Conservation (phyloP, 441 rosid genomes). For the Erysimum pusillum region DNA sequence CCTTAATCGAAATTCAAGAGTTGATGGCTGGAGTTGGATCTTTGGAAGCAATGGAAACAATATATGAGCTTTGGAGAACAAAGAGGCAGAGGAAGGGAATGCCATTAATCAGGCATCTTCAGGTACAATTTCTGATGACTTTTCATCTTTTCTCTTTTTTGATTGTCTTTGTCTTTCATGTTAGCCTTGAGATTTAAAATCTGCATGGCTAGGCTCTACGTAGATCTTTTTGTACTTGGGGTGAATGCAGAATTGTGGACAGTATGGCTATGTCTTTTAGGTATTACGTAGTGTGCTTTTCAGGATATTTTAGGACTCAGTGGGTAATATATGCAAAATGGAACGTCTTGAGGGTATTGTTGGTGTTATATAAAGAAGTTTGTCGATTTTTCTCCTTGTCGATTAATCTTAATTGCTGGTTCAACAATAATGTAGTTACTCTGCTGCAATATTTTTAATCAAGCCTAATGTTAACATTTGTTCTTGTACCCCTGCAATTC, state of each 20-base stretch:
- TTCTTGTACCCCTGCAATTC: conserved; percentile 38
- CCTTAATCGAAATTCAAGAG: conserved; percentile 72
- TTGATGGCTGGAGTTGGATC: conserved; percentile 66
- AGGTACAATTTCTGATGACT: conserved; percentile 60
- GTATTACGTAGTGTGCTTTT: conserved; percentile 17
- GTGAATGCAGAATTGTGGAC: conserved; percentile 17
- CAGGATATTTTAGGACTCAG: background rate
- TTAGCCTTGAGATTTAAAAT: background rate
- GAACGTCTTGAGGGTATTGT: background rate
- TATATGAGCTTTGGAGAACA: conserved; percentile 77
- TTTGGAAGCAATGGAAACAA: conserved; percentile 53
- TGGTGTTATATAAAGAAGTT: no score
- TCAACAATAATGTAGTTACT: conserved; percentile 12
- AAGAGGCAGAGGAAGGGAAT: conserved; percentile 87
- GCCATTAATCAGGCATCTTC: conserved; percentile 94
- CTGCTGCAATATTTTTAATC: conserved; percentile 1
- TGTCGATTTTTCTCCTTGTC: background rate
- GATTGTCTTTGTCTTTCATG: conserved; percentile 12
- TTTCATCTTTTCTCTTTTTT: conserved; percentile 11
- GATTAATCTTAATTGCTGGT: conserved; percentile 19
- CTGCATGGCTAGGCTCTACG: conserved; percentile 25
- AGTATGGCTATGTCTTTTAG: background rate
- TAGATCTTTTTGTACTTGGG: conserved; percentile 22
- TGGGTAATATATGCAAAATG: conserved; percentile 20
- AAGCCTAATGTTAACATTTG: conserved; percentile 23